Percentiles rank a stretch among this genome's conserved stretches.
These are phyloP conservation scores for Mrakia gelida DNA, from an alignment of 768 basidiomycete genomes.

Conservation along the genomic window DNA sequence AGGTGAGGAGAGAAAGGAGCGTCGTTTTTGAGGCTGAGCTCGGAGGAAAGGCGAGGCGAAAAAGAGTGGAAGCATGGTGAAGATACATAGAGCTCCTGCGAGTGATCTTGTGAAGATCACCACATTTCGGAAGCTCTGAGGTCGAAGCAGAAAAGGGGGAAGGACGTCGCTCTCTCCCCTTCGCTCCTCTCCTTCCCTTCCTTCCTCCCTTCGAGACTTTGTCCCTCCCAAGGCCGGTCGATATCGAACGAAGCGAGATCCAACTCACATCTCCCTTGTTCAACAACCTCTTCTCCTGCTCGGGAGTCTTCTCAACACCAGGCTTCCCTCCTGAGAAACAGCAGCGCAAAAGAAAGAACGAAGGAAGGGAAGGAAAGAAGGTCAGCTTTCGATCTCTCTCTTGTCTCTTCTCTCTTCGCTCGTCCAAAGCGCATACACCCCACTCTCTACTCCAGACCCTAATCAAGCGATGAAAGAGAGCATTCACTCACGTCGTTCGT, in stretches of 20 bases:
- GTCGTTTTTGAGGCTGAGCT: neutral
- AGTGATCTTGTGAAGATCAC: too few species aligned
- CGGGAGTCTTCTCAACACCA: neutral
- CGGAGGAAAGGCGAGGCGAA: too few species aligned
- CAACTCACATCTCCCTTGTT: constrained; percentile 31
- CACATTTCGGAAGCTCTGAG: too few species aligned
- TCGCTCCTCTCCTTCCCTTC: neutral
- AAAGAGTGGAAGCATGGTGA: too few species aligned
- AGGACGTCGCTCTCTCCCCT: neutral
- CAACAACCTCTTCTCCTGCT: neutral
- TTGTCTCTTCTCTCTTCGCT: neutral
- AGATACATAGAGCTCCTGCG: too few species aligned
- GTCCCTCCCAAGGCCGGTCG: too few species aligned
- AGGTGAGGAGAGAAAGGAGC: neutral
- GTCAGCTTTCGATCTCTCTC: neutral
- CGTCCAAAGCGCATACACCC: too few species aligned
- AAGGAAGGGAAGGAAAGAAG: too few species aligned
- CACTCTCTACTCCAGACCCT: neutral
- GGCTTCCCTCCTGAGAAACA: neutral
- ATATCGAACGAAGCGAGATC: too few species aligned
- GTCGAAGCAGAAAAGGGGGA: too few species aligned
- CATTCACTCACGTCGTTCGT: neutral
- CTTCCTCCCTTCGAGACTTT: neutral
- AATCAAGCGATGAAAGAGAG: neutral
- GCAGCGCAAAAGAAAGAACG: too few species aligned